Evolutionary conservation across 331 rosid species (phyloP).

Genomic region (Telfairia occidentalis): DNA sequence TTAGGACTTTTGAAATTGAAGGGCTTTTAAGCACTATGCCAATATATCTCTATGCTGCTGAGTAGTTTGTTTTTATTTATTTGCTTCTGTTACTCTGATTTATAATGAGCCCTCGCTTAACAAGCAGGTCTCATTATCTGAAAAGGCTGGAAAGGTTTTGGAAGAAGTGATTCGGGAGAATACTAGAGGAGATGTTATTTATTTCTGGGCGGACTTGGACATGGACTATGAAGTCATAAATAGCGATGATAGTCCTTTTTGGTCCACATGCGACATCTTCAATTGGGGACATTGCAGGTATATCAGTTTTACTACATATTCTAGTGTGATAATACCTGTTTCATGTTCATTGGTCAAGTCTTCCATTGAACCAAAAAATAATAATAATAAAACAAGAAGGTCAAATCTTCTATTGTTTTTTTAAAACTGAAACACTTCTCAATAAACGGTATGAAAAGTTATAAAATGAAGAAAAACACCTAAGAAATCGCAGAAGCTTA

Average conservation of each 20-base stretch:
- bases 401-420: not conserved
- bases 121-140: constrained; percentile 57
- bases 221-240: constrained; percentile 31
- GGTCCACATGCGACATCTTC: constrained; percentile 85
- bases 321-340: not conserved
- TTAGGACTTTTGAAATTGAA: not conserved
- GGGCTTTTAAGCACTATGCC: not conserved
- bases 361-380: too few species aligned
- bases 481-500: not conserved
- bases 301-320: not conserved
- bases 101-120: constrained; percentile 18
- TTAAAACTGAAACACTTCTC: not conserved
- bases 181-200: constrained; percentile 55
- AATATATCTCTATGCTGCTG: not conserved
- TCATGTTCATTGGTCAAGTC: not conserved
- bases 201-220: constrained; percentile 77
- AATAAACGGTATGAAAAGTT: not conserved
- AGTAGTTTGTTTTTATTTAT: not conserved
- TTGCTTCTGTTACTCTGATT: not conserved
- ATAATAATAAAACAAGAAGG: too few species aligned
- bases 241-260: constrained; percentile 53
- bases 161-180: constrained; percentile 51
- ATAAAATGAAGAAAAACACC: not conserved
- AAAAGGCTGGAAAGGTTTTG: constrained; percentile 50
- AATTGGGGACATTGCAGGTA: constrained; percentile 90